Percentiles rank a stretch among this genome's conserved stretches.
Evolutionary conservation across 2,329 filamentous ascomycete genomes (phyloP).

Genomic region (Aaosphaeria pasadenensis): DNA sequence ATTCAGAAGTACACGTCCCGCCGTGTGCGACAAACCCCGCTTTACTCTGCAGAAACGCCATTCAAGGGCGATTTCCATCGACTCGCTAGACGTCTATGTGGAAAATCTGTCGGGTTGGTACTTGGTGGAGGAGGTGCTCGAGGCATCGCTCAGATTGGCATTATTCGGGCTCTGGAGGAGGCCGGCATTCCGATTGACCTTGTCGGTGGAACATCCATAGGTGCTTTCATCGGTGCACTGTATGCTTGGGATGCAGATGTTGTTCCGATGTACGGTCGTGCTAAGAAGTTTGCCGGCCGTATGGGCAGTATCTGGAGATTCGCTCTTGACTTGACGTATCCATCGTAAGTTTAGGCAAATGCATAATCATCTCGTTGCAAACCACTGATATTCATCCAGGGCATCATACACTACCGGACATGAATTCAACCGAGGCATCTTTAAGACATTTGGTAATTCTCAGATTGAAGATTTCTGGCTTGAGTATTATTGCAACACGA

Average conservation of each 20-base stretch:
- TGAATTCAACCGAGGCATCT: slow-evolving; percentile 98
- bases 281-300: slow-evolving; percentile 96
- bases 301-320: slow-evolving; percentile 99
- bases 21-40: slow-evolving; percentile 80
- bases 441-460: slow-evolving; percentile 94
- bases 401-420: slow-evolving; percentile 97
- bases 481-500: slow-evolving; percentile 98
- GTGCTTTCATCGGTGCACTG: slow-evolving; percentile 88
- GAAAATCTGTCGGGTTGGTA: slow-evolving; percentile 91
- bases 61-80: slow-evolving; percentile 98
- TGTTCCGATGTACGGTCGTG: slow-evolving; percentile 92
- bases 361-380: slow-evolving; percentile 6
- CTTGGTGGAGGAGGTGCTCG: slow-evolving; percentile 90
- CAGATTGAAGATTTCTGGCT: slow-evolving; percentile 99
- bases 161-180: slow-evolving; percentile 93
- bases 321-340: slow-evolving; percentile 91
- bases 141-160: slow-evolving; percentile 87
- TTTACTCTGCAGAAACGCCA: slow-evolving; percentile 87
- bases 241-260: slow-evolving; percentile 96
- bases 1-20: slow-evolving; percentile 97
- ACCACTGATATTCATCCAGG: slow-evolving; percentile 11
- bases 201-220: slow-evolving; percentile 93
- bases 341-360: slow-evolving; percentile 54
- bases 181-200: slow-evolving; percentile 95
- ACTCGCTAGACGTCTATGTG: slow-evolving; percentile 82